Evolutionary conservation across 192 early-diverging fungal species (phyloP).

Genomic region (Piromyces sp.): DNA sequence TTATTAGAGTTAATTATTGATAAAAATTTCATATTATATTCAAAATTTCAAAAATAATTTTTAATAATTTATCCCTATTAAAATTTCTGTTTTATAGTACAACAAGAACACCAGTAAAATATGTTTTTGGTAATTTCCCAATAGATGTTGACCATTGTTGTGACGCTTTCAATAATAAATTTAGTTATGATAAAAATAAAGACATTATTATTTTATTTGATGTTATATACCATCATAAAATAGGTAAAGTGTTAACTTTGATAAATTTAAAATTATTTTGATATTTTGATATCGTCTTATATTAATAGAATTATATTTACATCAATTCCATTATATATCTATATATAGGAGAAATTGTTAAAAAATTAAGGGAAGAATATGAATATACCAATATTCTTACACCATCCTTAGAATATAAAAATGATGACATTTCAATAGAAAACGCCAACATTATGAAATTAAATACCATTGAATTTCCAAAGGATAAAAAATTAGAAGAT

Average conservation of each 20-base stretch:
- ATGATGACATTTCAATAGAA: not conserved
- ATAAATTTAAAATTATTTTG: no score
- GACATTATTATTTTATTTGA: constrained; percentile 57
- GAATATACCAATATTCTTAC: not conserved
- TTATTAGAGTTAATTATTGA: no score
- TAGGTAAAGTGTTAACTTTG: no score
- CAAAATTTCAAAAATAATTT: no score
- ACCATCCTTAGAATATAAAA: not conserved
- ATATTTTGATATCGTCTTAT: no score
- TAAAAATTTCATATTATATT: no score
- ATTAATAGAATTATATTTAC: no score
- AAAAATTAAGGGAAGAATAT: not conserved
- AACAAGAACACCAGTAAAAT: constrained; percentile 63
- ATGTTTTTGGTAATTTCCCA: constrained; percentile 62
- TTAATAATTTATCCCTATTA: no score
- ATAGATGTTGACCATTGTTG: constrained; percentile 46
- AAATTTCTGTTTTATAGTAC: no score
- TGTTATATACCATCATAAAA: constrained; percentile 47
- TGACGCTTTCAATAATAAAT: constrained; percentile 16
- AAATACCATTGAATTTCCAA: constrained; percentile 12
- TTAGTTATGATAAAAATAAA: constrained; percentile 13
- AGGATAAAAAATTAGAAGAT: constrained; percentile 25
- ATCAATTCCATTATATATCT: no score
- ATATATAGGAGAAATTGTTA: not conserved
- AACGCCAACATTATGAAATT: not conserved